phyloP scores from a whole-genome alignment of 2,329 filamentous ascomycete species.

The Podosphaera leucotricha region DNA sequence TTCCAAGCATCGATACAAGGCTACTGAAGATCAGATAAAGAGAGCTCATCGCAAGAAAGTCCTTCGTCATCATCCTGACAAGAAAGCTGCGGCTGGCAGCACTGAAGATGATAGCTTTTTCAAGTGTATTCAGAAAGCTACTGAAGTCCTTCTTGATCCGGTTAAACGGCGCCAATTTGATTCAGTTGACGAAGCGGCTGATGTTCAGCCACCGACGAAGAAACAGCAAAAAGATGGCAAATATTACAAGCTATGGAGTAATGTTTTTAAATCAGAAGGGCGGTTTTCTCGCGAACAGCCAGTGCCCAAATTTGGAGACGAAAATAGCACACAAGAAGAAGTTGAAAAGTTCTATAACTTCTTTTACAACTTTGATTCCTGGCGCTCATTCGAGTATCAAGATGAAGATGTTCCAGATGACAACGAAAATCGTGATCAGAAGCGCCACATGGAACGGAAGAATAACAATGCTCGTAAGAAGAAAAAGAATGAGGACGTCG shows the following conservation, averaged over 20 bases:
- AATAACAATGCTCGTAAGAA: slow-evolving; percentile 94
- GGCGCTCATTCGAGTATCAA: slow-evolving; percentile 92
- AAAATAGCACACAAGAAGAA: slow-evolving; percentile 64
- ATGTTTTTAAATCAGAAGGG: slow-evolving; percentile 72
- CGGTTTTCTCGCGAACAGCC: slow-evolving; percentile 85
- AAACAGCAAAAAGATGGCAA: slow-evolving; percentile 69
- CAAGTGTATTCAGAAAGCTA: slow-evolving; percentile 99
- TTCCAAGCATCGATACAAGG: slow-evolving; percentile 74
- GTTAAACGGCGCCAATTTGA: slow-evolving; percentile 86
- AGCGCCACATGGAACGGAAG: slow-evolving; percentile 94
- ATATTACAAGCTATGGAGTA: slow-evolving; percentile 87
- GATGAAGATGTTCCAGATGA: slow-evolving; percentile 98
- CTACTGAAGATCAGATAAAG: slow-evolving; percentile 97
- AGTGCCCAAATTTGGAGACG: slow-evolving; percentile 66
- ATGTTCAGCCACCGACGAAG: slow-evolving; percentile 80
- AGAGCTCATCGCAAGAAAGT: slow-evolving; percentile 99
- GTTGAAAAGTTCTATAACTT: slow-evolving; percentile 98
- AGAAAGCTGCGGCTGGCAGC: slow-evolving; percentile 78
- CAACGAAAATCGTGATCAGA: slow-evolving; percentile 97
- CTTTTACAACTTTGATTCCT: slow-evolving; percentile 98
- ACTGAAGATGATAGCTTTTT: slow-evolving; percentile 95
- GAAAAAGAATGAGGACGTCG: slow-evolving; percentile 96
- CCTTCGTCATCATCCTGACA: slow-evolving; percentile 94
- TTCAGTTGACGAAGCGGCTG: slow-evolving; percentile 81
- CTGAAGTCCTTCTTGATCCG: slow-evolving; percentile 79